A percentile compares a stretch with the other conserved stretches of the same genome.
phyloP scores from a whole-genome alignment of 495 filamentous ascomycete genomes.

The Penicillium simplicissimum region DNA sequence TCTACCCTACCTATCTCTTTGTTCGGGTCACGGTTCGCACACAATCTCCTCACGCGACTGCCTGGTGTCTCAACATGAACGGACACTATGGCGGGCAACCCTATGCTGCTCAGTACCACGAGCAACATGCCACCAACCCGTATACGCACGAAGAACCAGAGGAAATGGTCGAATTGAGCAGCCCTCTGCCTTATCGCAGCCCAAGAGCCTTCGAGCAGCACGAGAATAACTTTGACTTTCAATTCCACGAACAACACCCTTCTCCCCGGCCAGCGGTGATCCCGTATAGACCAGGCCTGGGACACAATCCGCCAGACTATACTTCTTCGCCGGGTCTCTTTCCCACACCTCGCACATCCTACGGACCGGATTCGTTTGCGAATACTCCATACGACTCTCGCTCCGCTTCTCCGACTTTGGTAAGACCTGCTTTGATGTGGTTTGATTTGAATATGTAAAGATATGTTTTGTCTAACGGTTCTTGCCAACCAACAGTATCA shows the following conservation, averaged over 20 bases:
- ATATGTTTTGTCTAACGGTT: neutral
- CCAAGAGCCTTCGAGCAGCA: slow-evolving; percentile 1
- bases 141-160: slow-evolving; percentile 23
- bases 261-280: slow-evolving; percentile 24
- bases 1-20: neutral
- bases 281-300: slow-evolving; percentile 27
- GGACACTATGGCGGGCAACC: slow-evolving; percentile 20
- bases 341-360: slow-evolving; percentile 22
- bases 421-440: slow-evolving; percentile 10
- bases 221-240: slow-evolving; percentile 20
- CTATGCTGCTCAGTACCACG: slow-evolving; percentile 8
- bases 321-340: slow-evolving; percentile 21
- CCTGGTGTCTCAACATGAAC: slow-evolving; percentile 21
- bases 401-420: slow-evolving; percentile 34
- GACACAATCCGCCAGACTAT: slow-evolving; percentile 22
- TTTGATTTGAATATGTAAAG: neutral
- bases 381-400: slow-evolving; percentile 31
- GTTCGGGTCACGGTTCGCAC: neutral
- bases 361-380: slow-evolving; percentile 21
- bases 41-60: neutral
- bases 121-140: neutral
- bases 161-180: slow-evolving; percentile 32
- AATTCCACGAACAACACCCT: slow-evolving; percentile 15
- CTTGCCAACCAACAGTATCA: slow-evolving; percentile 21
- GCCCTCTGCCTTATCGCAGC: slow-evolving; percentile 15